Conservation (phyloP, 768 basidiomycete genomes). For the Pulveroboletus ravenelii region DNA sequence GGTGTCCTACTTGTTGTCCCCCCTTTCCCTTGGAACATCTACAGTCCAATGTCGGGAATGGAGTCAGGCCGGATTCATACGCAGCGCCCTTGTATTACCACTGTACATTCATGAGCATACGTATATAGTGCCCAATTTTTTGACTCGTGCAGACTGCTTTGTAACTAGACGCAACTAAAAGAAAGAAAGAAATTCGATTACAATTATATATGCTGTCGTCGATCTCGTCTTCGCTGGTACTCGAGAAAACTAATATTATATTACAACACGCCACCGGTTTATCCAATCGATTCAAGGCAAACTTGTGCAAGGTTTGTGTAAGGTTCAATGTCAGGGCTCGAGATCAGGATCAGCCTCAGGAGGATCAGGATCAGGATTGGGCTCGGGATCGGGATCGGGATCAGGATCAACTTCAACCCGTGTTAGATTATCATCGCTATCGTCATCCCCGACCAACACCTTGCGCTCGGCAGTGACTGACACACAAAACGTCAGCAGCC, state of each 20-base stretch:
- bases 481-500: neutral
- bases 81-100: conserved; percentile 23
- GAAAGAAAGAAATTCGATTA: neutral
- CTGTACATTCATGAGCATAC: conserved; percentile 15
- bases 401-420: neutral
- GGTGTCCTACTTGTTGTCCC: neutral
- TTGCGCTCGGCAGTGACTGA: conserved; percentile 55
- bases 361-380: neutral
- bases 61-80: conserved; percentile 7
- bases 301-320: no score
- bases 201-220: neutral
- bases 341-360: neutral
- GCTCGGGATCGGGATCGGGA: neutral
- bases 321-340: no score
- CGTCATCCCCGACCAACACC: conserved; percentile 21
- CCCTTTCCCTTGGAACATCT: neutral
- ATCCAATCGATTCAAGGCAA: neutral
- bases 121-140: conserved; percentile 13
- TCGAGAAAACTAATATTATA: neutral
- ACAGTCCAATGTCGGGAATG: neutral
- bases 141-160: neutral
- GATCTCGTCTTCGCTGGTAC: neutral
- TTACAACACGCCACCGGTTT: neutral
- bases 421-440: neutral
- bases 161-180: neutral